Percentiles rank a stretch among this genome's conserved stretches.
These are phyloP conservation scores for Abrus precatorius DNA, from an alignment of 306 rosid genomes.

Conservation along the genomic window DNA sequence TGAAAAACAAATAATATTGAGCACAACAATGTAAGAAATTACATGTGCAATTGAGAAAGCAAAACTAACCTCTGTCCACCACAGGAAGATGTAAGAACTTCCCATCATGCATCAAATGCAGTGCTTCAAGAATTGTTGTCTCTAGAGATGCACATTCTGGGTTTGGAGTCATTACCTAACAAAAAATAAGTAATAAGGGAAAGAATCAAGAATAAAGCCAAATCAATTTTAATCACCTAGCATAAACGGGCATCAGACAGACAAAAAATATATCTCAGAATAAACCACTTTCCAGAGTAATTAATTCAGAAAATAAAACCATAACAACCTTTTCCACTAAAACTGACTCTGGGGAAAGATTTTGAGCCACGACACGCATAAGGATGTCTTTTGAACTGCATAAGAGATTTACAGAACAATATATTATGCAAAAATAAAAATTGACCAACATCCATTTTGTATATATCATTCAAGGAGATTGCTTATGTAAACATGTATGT, in stretches of 20 bases:
- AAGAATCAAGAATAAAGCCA: slow-evolving; percentile 20
- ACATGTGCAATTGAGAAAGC: slow-evolving; percentile 33
- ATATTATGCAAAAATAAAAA: slow-evolving; percentile 39
- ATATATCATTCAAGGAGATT: slow-evolving; percentile 34
- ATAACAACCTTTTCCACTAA: slow-evolving; percentile 76
- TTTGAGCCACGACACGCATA: slow-evolving; percentile 91
- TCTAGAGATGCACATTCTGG: slow-evolving; percentile 86
- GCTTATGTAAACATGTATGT: slow-evolving; percentile 17
- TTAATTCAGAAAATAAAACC: slow-evolving; percentile 43
- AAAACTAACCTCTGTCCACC: slow-evolving; percentile 79
- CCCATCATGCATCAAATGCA: slow-evolving; percentile 96
- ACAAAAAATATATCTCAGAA: slow-evolving; percentile 45
- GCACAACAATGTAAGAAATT: slow-evolving; percentile 33
- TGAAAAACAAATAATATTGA: slow-evolving; percentile 54
- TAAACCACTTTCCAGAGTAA: slow-evolving; percentile 62
- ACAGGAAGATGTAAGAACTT: slow-evolving; percentile 97
- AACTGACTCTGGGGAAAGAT: slow-evolving; percentile 83
- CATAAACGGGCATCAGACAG: slow-evolving; percentile 34
- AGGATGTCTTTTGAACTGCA: slow-evolving; percentile 95
- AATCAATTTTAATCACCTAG: slow-evolving; percentile 11
- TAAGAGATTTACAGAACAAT: slow-evolving; percentile 41
- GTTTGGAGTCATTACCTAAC: slow-evolving; percentile 91
- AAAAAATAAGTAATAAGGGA: slow-evolving; percentile 22
- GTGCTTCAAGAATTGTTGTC: slow-evolving; percentile 89
- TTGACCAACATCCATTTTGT: slow-evolving; percentile 24